Base-by-base conservation (phyloP, 106 monocot species). In the Dactylorhiza incarnata region DNA sequence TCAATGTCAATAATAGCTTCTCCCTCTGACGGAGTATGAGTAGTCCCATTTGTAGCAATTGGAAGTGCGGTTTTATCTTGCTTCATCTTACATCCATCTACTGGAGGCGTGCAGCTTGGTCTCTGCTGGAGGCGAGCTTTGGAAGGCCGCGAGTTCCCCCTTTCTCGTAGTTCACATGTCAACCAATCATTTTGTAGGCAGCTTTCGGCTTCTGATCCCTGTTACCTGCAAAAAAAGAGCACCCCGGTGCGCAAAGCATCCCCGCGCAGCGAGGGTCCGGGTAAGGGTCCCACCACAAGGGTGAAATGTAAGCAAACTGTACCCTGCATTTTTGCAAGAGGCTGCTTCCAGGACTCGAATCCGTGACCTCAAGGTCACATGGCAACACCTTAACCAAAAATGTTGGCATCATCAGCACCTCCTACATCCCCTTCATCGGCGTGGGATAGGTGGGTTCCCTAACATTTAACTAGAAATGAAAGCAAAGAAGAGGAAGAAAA, bases 51-150 rank as follows among this genome's bases (percentile, higher is more conserved):
- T 44, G 72, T 72, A 74, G 86, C 76, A 51, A 87, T 80, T 45
- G 86, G 89, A 48, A 81, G 48, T 49, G 72, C 77, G 50, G 72
- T 82, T 72, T 87, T 95, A 26, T 95, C 95, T 51, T 90, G 88
- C 75, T 92, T 95, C 85, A 85, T 86, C 84, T 95, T 95, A 89
- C 91, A 95, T 4, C 95, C 91, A 84, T 91, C 95, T 45, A 91
- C 87, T 68, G 74, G 20, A 45, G 89, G 89, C 16, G 87, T 81
- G 45, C 81, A 81, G 62, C 20, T 78, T 5, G 84, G 75, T 89
- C 83, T 76, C 89, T 89, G 49, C 89, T 89, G 58, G 89, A 85
- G 20, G 89, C 91, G 79, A 87, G 91, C 81, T 89, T 91, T 1
- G 83, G 82, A 23, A 79, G 80, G 6, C 82, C 81, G 24, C 66